Conservation (phyloP, 176 grass and related monocot species). For the Urochloa ruziziensis region DNA sequence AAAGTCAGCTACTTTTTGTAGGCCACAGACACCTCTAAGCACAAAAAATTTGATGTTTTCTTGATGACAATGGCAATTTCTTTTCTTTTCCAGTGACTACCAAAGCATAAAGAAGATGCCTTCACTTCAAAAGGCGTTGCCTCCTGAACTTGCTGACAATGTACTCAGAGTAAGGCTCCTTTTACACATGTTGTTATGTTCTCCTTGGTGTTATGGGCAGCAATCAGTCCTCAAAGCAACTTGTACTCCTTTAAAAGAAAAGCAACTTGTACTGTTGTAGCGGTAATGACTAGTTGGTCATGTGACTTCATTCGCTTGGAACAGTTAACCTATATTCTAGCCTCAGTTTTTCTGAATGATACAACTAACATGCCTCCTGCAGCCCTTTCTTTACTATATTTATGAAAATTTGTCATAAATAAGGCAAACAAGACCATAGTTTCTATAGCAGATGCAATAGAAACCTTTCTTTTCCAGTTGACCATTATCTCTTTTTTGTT, state of each 20-base stretch:
- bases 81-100: not conserved
- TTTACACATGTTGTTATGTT: not conserved
- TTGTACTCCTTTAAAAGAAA: too few species aligned
- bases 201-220: not conserved
- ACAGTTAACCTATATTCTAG: not conserved
- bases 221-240: not conserved
- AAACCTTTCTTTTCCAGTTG: not conserved
- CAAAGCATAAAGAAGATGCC: slow-evolving; percentile 49
- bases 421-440: not conserved
- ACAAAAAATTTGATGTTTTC: not conserved
- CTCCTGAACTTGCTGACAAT: slow-evolving; percentile 76
- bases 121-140: slow-evolving; percentile 65
- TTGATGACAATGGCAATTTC: not conserved
- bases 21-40: not conserved
- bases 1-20: not conserved
- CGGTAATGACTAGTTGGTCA: not conserved
- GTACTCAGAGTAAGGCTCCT: slow-evolving; percentile 62
- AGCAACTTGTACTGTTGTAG: not conserved
- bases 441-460: not conserved
- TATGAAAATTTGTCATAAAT: not conserved
- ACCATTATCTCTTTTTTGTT: not conserved
- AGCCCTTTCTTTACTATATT: not conserved
- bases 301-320: not conserved
- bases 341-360: not conserved
- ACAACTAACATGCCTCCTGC: not conserved